These are phyloP conservation scores for Monosporozyma servazzii DNA, from an alignment of 805 yeast species.

Conservation along the genomic window DNA sequence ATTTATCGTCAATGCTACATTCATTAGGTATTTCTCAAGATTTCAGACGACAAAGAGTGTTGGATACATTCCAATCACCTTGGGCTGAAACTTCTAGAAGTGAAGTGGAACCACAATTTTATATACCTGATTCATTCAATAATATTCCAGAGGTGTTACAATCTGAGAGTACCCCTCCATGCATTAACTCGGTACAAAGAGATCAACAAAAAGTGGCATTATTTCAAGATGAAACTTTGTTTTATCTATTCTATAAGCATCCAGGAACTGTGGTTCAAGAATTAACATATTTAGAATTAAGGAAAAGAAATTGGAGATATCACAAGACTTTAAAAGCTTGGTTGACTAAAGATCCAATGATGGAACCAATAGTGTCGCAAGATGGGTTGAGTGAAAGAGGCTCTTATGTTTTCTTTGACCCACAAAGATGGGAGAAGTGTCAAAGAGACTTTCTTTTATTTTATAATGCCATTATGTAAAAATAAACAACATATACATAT, in stretches of 20 bases:
- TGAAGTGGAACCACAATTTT: constrained; percentile 79
- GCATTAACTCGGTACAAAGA: constrained; percentile 28
- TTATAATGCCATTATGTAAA: constrained; percentile 53
- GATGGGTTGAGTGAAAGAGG: constrained; percentile 78
- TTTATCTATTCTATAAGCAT: constrained; percentile 86
- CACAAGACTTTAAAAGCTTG: constrained; percentile 94
- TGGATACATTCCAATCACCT: constrained; percentile 71
- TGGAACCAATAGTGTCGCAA: constrained; percentile 77
- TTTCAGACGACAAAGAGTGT: constrained; percentile 17
- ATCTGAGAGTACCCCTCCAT: constrained; percentile 22
- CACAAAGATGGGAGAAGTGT: constrained; percentile 91
- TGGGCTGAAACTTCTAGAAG: constrained; percentile 90
- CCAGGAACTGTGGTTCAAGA: constrained; percentile 92
- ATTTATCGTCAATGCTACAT: constrained; percentile 27
- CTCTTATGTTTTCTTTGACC: constrained; percentile 88
- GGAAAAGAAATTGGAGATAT: constrained; percentile 91
- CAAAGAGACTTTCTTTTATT: constrained; percentile 57
- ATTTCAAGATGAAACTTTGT: constrained; percentile 85
- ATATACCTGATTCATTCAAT: constrained; percentile 49
- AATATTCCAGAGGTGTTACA: constrained; percentile 28
- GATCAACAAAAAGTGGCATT: constrained; percentile 42
- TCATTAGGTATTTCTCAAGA: constrained; percentile 27
- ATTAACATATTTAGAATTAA: constrained; percentile 83
- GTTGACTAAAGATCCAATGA: constrained; percentile 87
- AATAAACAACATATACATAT: not conserved